Conservation (phyloP, 1,139 yeast genomes). For the Protomyces gravidus region DNA sequence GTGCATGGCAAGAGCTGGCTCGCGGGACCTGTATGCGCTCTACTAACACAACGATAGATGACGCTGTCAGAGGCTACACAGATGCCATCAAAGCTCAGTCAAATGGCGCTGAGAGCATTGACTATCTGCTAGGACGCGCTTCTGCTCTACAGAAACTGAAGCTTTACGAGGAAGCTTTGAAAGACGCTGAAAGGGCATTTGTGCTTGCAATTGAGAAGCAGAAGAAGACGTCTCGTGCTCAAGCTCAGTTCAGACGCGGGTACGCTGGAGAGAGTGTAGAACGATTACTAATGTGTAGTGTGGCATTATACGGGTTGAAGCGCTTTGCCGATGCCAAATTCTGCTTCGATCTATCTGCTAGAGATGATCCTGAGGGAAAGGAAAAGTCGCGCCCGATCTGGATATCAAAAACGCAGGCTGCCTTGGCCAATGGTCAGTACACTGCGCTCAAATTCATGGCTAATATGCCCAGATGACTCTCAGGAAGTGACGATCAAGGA, state of each 20-base stretch:
- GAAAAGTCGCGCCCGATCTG: conserved; percentile 53
- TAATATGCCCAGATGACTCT: neutral
- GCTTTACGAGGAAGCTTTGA: conserved; percentile 50
- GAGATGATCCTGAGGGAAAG: conserved; percentile 43
- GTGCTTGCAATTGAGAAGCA: conserved; percentile 52
- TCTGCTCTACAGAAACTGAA: conserved; percentile 38
- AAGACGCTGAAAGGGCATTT: conserved; percentile 55
- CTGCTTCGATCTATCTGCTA: conserved; percentile 51
- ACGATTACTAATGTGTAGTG: conserved; percentile 30
- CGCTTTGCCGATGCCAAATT: conserved; percentile 48
- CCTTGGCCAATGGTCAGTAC: conserved; percentile 1
- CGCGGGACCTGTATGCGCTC: no score
- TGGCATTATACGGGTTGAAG: conserved; percentile 43
- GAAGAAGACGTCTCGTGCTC: conserved; percentile 52
- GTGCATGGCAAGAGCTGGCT: no score
- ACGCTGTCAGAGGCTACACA: conserved; percentile 22
- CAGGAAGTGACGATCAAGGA: neutral
- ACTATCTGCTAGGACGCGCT: conserved; percentile 24
- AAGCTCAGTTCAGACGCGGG: conserved; percentile 58
- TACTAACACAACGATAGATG: no score
- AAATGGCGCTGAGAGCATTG: conserved; percentile 25
- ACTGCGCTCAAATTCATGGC: neutral
- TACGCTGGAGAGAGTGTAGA: no score
- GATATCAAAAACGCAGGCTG: conserved; percentile 38
- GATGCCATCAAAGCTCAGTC: conserved; percentile 19